A percentile compares a stretch with the other conserved stretches of the same genome.
These are phyloP conservation scores for Cardiospermum halicacabum DNA, from an alignment of 345 rosid species.

Conservation along the genomic window DNA sequence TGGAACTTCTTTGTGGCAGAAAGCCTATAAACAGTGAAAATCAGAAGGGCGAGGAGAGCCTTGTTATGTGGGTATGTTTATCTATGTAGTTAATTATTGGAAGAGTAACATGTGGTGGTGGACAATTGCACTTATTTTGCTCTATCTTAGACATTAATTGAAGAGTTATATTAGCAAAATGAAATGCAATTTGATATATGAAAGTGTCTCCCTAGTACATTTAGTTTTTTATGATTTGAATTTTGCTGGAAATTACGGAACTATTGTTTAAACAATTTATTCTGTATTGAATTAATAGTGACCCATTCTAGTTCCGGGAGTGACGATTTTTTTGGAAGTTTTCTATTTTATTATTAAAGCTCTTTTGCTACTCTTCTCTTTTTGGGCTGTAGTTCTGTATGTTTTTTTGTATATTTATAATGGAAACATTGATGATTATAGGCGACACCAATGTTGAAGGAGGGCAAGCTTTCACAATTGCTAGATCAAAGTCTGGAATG, in stretches of 20 bases:
- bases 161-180: neutral
- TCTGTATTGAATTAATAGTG: neutral
- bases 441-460: slow-evolving; percentile 83
- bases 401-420: neutral
- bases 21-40: slow-evolving; percentile 61
- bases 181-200: neutral
- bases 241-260: neutral
- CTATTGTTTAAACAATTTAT: neutral
- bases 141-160: neutral
- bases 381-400: neutral
- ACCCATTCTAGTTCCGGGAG: neutral
- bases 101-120: neutral
- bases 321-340: neutral
- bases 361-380: neutral
- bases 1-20: slow-evolving; percentile 90
- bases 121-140: neutral
- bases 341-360: neutral
- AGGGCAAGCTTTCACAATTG: slow-evolving; percentile 55
- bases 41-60: slow-evolving; percentile 79
- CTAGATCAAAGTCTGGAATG: slow-evolving; percentile 60
- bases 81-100: neutral
- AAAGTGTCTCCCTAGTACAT: neutral
- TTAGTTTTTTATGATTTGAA: neutral
- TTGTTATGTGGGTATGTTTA: slow-evolving; percentile 88
- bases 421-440: slow-evolving; percentile 20